Evolutionary conservation across 257 asterid genomes (phyloP).

Genomic region (Orobanche coerulescens): DNA sequence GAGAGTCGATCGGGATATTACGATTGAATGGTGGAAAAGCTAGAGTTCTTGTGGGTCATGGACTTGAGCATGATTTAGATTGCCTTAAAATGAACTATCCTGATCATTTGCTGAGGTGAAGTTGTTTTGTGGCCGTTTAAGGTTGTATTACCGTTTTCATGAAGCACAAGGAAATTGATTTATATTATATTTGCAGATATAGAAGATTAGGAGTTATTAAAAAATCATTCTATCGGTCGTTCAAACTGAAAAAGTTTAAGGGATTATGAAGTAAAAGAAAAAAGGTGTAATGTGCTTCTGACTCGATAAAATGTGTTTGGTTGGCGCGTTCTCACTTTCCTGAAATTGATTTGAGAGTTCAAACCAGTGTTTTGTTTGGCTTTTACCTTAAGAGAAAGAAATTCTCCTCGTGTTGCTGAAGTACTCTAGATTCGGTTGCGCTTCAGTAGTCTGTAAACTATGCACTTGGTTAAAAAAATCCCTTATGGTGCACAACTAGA

Average conservation of each 20-base stretch:
- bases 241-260: not conserved
- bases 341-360: no score
- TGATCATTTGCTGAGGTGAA: conserved; percentile 45
- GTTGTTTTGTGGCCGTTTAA: conserved; percentile 16
- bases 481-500: not conserved
- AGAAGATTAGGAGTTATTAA: not conserved
- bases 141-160: conserved; percentile 17
- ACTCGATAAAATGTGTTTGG: no score
- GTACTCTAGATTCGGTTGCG: not conserved
- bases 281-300: no score
- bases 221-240: not conserved
- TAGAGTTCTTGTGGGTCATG: conserved; percentile 48
- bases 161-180: conserved; percentile 1
- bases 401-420: no score
- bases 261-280: not conserved
- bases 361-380: no score
- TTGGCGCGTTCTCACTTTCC: no score
- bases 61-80: conserved; percentile 34
- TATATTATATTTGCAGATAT: not conserved
- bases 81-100: conserved; percentile 42
- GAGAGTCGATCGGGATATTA: conserved; percentile 37
- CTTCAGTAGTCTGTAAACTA: not conserved
- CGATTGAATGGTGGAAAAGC: conserved; percentile 38
- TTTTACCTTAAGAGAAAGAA: no score
- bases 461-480: not conserved